Evolutionary conservation across 129 eudicot genomes (phyloP), one percentile per base, ranked within the genome.

Genomic region (Rutidosis leptorrhynchoides): DNA sequence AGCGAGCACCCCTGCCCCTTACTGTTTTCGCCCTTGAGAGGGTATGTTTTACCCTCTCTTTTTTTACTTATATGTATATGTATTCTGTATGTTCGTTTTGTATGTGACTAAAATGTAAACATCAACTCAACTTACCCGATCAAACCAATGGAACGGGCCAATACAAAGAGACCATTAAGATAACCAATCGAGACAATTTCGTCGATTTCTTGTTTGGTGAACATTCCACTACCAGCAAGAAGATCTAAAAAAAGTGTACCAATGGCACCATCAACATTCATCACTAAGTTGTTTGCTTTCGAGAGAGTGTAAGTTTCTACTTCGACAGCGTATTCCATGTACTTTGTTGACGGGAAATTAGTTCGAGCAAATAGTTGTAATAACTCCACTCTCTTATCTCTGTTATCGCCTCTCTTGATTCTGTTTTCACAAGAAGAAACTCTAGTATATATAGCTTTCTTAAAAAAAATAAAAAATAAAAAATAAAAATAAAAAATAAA

Each of bases 231-330:
- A 8, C 97, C 95, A 21, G 95, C 91, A 10, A 90, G 86, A 71
- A 90, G 97, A 83, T 90, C 97, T 81, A 90, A 79, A 84, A 90
- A 90, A 24, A 90, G 87, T 72, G 97, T 84, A 20, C 97, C 97
- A 23, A 90, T 90, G 77, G 96, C 97, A 72, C 97, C 97, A 66
- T 90, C 97, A 30, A 90, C 96, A 22, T 90, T 90, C 70, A 90
- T 88, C 25, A 90, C 96, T 45, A 90, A 70, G 79, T 87, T 90
- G 84, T 90, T 90, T 72, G 97, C 90, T 73, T 90, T 90, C 46
- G 97, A 84, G 40, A 90, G 96, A 29, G 96, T 90, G 76, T 90
- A 90, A 24, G 90, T 87, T 71, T 90, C 97, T n/a, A 90, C 97
- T 77, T 84, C 79, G 65, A 90, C 96, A 0, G 97, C 97, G 20